Conservation (phyloP, 192 early-diverging fungal genomes). For the Mortierella alpina region DNA sequence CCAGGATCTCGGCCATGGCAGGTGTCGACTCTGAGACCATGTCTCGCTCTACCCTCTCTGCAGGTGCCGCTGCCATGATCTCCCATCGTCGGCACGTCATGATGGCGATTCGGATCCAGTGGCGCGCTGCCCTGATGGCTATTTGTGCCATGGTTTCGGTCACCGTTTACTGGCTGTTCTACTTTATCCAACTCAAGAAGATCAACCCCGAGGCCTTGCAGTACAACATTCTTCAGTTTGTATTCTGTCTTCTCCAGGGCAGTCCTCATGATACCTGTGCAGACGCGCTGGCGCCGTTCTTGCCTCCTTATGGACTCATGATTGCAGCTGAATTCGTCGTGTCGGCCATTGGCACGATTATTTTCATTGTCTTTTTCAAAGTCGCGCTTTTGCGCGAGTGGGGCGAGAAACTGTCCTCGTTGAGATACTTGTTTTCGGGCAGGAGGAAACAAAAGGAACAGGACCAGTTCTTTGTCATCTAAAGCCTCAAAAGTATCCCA, state of each 20-base stretch:
- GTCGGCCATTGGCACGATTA: constrained; percentile 55
- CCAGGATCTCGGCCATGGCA: constrained; percentile 35
- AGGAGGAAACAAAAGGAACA: constrained; percentile 53
- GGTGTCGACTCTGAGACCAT: constrained; percentile 47
- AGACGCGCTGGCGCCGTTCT: constrained; percentile 31
- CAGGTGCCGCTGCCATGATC: constrained; percentile 31
- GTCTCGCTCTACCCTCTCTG: constrained; percentile 48
- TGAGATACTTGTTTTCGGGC: constrained; percentile 44
- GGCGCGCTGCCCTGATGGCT: constrained; percentile 64
- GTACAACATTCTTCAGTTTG: constrained; percentile 37
- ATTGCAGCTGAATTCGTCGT: constrained; percentile 60
- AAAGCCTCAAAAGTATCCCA: not conserved
- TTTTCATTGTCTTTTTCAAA: constrained; percentile 64
- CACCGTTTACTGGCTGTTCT: constrained; percentile 68
- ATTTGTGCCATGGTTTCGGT: constrained; percentile 54
- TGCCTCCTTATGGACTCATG: constrained; percentile 62
- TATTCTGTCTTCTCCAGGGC: constrained; percentile 57
- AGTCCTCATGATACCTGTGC: constrained; percentile 54
- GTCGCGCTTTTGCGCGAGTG: constrained; percentile 55
- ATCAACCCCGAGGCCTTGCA: constrained; percentile 24
- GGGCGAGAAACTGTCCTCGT: constrained; percentile 55
- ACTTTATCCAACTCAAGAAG: constrained; percentile 57
- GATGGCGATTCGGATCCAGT: constrained; percentile 65
- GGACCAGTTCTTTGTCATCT: constrained; percentile 66
- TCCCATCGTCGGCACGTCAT: constrained; percentile 60